Evolutionary conservation across 2,329 filamentous ascomycete species (phyloP).

Genomic region (Lomentospora prolificans): DNA sequence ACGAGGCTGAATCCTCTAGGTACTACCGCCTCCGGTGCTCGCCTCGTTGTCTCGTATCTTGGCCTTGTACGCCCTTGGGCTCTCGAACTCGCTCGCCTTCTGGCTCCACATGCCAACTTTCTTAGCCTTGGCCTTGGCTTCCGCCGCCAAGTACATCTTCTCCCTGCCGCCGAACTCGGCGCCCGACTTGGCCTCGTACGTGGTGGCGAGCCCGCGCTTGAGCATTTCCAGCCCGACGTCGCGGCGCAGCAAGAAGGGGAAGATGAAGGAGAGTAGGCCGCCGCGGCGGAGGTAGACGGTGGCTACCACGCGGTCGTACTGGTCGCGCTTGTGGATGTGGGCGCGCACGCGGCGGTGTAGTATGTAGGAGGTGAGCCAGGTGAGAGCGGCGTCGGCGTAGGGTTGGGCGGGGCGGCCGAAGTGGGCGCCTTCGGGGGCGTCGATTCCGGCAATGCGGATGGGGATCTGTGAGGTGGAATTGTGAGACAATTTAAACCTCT

Average conservation of each 20-base stretch:
- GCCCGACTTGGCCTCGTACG: constrained; percentile 87
- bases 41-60: constrained; percentile 8
- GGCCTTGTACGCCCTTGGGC: constrained; percentile 78
- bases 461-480: constrained; percentile 63
- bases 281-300: constrained; percentile 64
- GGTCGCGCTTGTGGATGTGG: constrained; percentile 76
- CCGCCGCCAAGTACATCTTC: constrained; percentile 53
- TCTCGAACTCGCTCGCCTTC: constrained; percentile 58
- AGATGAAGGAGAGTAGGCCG: constrained; percentile 22
- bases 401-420: constrained; percentile 86
- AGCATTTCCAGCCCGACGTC: constrained; percentile 91
- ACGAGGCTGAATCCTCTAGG: not conserved
- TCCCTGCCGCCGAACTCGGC: constrained; percentile 75
- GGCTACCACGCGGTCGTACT: constrained; percentile 85
- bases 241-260: constrained; percentile 57
- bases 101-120: constrained; percentile 68
- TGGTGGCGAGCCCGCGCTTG: constrained; percentile 71
- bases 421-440: constrained; percentile 87
- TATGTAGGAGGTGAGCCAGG: constrained; percentile 70
- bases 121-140: constrained; percentile 55
- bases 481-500: too few relatives aligned
- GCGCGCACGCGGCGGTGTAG: constrained; percentile 65
- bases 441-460: constrained; percentile 80
- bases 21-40: not conserved
- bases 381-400: constrained; percentile 67